A percentile compares a stretch with the other conserved stretches of the same genome.
Evolutionary conservation across 2,329 filamentous ascomycete species (phyloP).

Genomic region (Cladosporium velox): DNA sequence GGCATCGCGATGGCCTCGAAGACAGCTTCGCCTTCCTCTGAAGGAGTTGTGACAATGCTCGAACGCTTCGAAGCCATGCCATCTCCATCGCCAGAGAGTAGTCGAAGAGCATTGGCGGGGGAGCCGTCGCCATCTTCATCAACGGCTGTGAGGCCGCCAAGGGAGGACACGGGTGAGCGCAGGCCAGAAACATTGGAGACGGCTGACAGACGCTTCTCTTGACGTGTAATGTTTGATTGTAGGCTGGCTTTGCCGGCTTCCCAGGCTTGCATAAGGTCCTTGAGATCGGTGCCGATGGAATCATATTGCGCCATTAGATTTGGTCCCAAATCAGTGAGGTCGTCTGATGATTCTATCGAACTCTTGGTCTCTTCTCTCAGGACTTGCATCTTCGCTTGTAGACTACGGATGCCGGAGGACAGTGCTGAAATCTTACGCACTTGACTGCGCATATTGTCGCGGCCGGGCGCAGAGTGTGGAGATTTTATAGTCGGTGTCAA

Average conservation of each 20-base stretch:
- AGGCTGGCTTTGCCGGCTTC: constrained; percentile 74
- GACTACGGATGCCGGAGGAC: constrained; percentile 83
- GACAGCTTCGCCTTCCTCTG: constrained; percentile 54
- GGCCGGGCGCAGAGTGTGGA: constrained; percentile 65
- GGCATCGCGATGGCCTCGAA: constrained; percentile 88
- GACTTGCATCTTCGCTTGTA: constrained; percentile 93
- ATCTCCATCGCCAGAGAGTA: constrained; percentile 69
- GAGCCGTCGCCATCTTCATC: constrained; percentile 54
- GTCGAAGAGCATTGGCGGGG: constrained; percentile 71
- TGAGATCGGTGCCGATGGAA: constrained; percentile 85
- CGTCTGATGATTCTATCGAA: constrained; percentile 69
- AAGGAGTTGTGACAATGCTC: constrained; percentile 55
- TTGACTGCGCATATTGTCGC: constrained; percentile 82
- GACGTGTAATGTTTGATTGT: constrained; percentile 76
- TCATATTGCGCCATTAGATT: constrained; percentile 89
- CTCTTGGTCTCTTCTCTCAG: constrained; percentile 85
- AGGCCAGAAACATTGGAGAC: constrained; percentile 47
- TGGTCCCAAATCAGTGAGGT: constrained; percentile 66
- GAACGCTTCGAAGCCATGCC: constrained; percentile 41
- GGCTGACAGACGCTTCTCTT: constrained; percentile 62
- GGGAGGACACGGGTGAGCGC: constrained; percentile 52
- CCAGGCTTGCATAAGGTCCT: constrained; percentile 55
- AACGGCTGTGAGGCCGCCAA: constrained; percentile 64
- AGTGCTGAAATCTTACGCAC: constrained; percentile 85
- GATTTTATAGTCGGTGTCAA: constrained; percentile 60